A percentile compares a stretch with the other conserved stretches of the same genome.
These are phyloP conservation scores for Eucalyptus albens DNA, from an alignment of 345 rosid genomes.

Conservation along the genomic window DNA sequence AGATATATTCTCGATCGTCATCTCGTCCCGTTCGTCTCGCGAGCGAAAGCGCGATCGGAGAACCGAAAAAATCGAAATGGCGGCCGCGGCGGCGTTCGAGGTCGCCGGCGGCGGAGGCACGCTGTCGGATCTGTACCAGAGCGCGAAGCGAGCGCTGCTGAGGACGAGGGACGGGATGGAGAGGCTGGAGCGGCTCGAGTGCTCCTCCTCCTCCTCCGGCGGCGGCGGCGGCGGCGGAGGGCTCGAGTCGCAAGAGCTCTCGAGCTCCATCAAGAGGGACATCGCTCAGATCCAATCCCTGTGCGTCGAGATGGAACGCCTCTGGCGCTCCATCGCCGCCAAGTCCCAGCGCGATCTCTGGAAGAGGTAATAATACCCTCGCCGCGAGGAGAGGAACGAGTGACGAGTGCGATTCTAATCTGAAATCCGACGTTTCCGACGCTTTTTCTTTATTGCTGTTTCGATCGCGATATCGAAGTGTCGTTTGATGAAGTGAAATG, in stretches of 20 bases:
- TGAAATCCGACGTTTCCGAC: background rate
- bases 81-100: background rate
- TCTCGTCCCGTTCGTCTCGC: background rate
- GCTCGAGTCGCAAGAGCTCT: conserved; percentile 64
- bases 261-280: conserved; percentile 56
- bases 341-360: conserved; percentile 94
- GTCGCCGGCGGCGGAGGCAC: conserved; percentile 44
- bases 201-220: conserved; percentile 37
- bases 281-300: conserved; percentile 62
- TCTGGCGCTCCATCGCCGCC: conserved; percentile 70
- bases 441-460: background rate
- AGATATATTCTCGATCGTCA: background rate
- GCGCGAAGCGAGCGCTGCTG: conserved; percentile 42
- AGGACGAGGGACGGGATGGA: conserved; percentile 79
- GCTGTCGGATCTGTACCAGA: conserved; percentile 54
- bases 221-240: conserved; percentile 32
- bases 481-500: background rate
- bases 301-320: conserved; percentile 68
- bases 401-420: background rate
- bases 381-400: background rate
- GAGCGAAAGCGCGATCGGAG: background rate
- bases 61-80: background rate
- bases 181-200: conserved; percentile 64
- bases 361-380: conserved; percentile 33
- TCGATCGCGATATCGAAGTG: background rate